phyloP scores from a whole-genome alignment of 2,329 filamentous ascomycete species.

The Monilinia polystroma region DNA sequence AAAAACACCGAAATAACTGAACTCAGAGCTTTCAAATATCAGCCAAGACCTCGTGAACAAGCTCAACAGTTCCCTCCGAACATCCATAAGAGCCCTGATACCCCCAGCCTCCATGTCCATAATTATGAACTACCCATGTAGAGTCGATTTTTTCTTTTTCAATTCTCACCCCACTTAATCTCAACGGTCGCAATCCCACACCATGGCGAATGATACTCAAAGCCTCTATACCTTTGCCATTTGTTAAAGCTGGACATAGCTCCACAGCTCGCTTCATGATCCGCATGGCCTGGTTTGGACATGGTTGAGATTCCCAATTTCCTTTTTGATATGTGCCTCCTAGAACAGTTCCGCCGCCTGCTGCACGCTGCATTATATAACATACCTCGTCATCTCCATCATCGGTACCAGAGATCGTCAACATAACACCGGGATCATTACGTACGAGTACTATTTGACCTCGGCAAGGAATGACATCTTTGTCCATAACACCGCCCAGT shows the following conservation, averaged over 20 bases:
- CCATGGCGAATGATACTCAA: slow-evolving; percentile 65
- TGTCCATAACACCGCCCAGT: slow-evolving; percentile 80
- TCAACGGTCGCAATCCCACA: slow-evolving; percentile 63
- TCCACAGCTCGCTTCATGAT: slow-evolving; percentile 67
- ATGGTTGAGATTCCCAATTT: slow-evolving; percentile 62
- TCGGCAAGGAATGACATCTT: slow-evolving; percentile 69
- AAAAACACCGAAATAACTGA: background rate
- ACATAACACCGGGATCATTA: slow-evolving; percentile 62
- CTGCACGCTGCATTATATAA: slow-evolving; percentile 69
- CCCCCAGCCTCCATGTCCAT: slow-evolving; percentile 62
- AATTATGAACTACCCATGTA: slow-evolving; percentile 58
- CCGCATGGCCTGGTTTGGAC: slow-evolving; percentile 60
- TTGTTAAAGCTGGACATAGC: slow-evolving; percentile 54
- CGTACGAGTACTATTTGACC: slow-evolving; percentile 74
- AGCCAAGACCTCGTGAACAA: slow-evolving; percentile 56
- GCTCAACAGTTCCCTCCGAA: slow-evolving; percentile 61
- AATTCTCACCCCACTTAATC: slow-evolving; percentile 59
- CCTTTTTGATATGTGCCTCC: slow-evolving; percentile 66
- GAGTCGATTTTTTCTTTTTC: slow-evolving; percentile 60
- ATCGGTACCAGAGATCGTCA: slow-evolving; percentile 59
- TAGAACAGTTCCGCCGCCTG: slow-evolving; percentile 64
- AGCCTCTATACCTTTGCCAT: slow-evolving; percentile 59
- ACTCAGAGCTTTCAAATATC: slow-evolving; percentile 30
- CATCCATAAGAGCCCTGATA: slow-evolving; percentile 68
- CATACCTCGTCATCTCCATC: slow-evolving; percentile 62